These are phyloP conservation scores for Pseudogymnoascus sp. DNA, from an alignment of 2,329 filamentous ascomycete species.

Conservation along the genomic window DNA sequence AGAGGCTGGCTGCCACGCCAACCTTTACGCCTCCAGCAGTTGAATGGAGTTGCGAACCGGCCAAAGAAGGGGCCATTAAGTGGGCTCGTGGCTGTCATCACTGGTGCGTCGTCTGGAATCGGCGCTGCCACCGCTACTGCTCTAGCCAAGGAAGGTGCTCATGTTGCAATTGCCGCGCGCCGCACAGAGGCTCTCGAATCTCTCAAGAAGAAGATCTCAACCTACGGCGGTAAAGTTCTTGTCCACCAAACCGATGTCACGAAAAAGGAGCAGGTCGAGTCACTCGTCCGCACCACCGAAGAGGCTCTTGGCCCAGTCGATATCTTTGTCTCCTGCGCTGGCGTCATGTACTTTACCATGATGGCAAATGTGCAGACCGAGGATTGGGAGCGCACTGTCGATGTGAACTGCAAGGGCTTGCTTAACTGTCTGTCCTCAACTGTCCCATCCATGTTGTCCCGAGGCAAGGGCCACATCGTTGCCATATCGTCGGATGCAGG, in stretches of 20 bases:
- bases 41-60: constrained; percentile 35
- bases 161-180: constrained; percentile 64
- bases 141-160: constrained; percentile 61
- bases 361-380: constrained; percentile 68
- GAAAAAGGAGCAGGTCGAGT: constrained; percentile 54
- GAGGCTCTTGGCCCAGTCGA: constrained; percentile 63
- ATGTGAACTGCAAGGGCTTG: constrained; percentile 80
- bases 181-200: constrained; percentile 59
- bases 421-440: constrained; percentile 62
- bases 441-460: constrained; percentile 62
- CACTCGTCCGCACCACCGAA: constrained; percentile 50
- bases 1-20: constrained; percentile 64
- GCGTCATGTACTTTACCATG: constrained; percentile 85
- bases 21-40: constrained; percentile 42
- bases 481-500: constrained; percentile 77
- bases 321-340: constrained; percentile 71
- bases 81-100: constrained; percentile 66
- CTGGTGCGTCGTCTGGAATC: constrained; percentile 71
- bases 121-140: constrained; percentile 65
- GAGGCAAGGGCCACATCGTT: constrained; percentile 63
- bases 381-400: constrained; percentile 74
- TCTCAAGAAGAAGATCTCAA: constrained; percentile 52
- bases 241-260: constrained; percentile 67
- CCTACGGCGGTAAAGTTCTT: constrained; percentile 55
- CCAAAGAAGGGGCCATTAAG: constrained; percentile 50